These are phyloP conservation scores for Phanerochaete sordida DNA, from an alignment of 768 basidiomycete genomes.

Conservation along the genomic window DNA sequence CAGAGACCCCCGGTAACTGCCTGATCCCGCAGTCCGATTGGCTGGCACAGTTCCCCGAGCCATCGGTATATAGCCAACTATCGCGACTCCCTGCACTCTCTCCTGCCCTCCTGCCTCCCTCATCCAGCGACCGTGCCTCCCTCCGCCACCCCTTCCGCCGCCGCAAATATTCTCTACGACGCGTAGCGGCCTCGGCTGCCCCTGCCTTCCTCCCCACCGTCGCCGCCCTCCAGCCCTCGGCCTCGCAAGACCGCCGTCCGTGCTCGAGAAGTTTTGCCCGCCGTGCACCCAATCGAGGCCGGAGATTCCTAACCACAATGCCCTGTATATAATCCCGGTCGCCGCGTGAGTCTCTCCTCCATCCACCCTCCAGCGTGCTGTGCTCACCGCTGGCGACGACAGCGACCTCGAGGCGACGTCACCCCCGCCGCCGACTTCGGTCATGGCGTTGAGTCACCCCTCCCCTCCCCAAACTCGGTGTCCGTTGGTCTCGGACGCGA, in stretches of 20 bases:
- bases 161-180: background rate
- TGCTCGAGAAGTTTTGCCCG: background rate
- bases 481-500: no score
- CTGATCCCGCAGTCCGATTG: constrained; percentile 12
- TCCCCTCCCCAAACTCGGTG: no score
- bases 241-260: background rate
- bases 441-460: background rate
- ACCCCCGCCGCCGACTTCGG: background rate
- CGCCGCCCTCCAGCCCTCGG: background rate
- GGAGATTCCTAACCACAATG: background rate
- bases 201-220: no score
- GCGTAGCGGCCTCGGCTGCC: background rate
- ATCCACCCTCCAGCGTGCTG: background rate
- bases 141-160: background rate
- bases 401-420: background rate
- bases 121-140: background rate
- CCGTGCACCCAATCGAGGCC: background rate
- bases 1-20: background rate
- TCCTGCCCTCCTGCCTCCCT: background rate
- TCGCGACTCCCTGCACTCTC: background rate
- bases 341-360: background rate
- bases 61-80: constrained; percentile 13
- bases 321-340: background rate
- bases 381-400: background rate
- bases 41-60: constrained; percentile 11